These are phyloP conservation scores for Knufia petricola DNA, from an alignment of 2,329 filamentous ascomycete species.

Conservation along the genomic window DNA sequence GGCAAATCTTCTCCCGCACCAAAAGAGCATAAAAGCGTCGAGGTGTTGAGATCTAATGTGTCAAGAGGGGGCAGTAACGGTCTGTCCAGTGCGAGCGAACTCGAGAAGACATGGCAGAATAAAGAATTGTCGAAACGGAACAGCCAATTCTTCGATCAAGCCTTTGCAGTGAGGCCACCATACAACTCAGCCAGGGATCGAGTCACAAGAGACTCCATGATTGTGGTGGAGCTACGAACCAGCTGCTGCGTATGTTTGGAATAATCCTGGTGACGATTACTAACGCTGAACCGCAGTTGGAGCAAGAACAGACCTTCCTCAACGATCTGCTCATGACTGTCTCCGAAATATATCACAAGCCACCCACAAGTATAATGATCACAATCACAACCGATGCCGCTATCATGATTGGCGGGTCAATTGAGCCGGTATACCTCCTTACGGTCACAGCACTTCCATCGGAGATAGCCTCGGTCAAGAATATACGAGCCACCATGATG, in stretches of 20 bases:
- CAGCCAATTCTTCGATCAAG: constrained; percentile 33
- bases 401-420: constrained; percentile 63
- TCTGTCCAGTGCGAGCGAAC: constrained; percentile 1
- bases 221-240: constrained; percentile 55
- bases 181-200: constrained; percentile 35
- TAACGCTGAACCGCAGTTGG: constrained; percentile 37
- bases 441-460: constrained; percentile 61
- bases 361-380: constrained; percentile 63
- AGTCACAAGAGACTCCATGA: constrained; percentile 46
- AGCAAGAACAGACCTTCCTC: constrained; percentile 67
- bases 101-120: constrained; percentile 18
- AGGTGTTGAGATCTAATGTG: constrained; percentile 8
- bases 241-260: constrained; percentile 49
- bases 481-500: constrained; percentile 70
- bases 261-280: constrained; percentile 4
- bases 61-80: constrained; percentile 8
- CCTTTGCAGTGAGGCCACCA: constrained; percentile 30
- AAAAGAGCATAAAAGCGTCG: constrained; percentile 9
- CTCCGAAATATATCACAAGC: constrained; percentile 64
- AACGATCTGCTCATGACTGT: constrained; percentile 64
- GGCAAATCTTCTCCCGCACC: constrained; percentile 4
- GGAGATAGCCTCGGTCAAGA: constrained; percentile 62
- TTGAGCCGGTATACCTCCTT: constrained; percentile 71
- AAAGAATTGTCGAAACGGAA: constrained; percentile 26
- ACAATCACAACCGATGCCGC: constrained; percentile 66